phyloP scores from a whole-genome alignment of 2,329 filamentous ascomycete species.

The Alternaria triticimaculans region DNA sequence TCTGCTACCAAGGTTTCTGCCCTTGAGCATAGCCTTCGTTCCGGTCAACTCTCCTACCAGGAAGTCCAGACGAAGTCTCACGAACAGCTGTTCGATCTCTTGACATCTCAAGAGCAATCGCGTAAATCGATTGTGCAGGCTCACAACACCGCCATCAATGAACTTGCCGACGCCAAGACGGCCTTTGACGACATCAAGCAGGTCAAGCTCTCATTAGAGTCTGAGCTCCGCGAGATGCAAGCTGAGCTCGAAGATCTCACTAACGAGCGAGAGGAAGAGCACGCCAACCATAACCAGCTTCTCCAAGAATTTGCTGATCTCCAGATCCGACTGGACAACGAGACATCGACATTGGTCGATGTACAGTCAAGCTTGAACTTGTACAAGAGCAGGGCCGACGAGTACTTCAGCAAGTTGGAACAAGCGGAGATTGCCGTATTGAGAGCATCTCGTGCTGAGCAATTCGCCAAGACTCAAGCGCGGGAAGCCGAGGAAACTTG shows the following conservation, averaged over 20 bases:
- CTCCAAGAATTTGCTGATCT: slow-evolving; percentile 92
- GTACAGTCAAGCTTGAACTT: slow-evolving; percentile 82
- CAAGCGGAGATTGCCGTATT: slow-evolving; percentile 95
- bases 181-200: slow-evolving; percentile 88
- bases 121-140: slow-evolving; percentile 80
- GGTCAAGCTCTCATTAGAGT: slow-evolving; percentile 77
- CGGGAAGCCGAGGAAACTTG: slow-evolving; percentile 91
- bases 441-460: slow-evolving; percentile 88
- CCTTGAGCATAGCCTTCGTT: slow-evolving; percentile 84
- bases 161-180: slow-evolving; percentile 84
- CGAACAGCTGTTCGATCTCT: slow-evolving; percentile 89
- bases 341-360: slow-evolving; percentile 83
- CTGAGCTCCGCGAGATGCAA: slow-evolving; percentile 82
- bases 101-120: slow-evolving; percentile 92
- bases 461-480: slow-evolving; percentile 89
- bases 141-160: slow-evolving; percentile 84
- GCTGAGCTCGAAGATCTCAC: slow-evolving; percentile 85
- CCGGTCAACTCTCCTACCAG: slow-evolving; percentile 84
- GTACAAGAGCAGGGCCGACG: slow-evolving; percentile 91
- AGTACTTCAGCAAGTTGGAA: slow-evolving; percentile 96
- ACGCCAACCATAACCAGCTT: slow-evolving; percentile 84
- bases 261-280: slow-evolving; percentile 81
- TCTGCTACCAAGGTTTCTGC: slow-evolving; percentile 90
- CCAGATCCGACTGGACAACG: slow-evolving; percentile 89
- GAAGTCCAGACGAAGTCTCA: slow-evolving; percentile 94